Conservation (phyloP, 352 stramenopile genomes). For the Phytophthora constricta region DNA sequence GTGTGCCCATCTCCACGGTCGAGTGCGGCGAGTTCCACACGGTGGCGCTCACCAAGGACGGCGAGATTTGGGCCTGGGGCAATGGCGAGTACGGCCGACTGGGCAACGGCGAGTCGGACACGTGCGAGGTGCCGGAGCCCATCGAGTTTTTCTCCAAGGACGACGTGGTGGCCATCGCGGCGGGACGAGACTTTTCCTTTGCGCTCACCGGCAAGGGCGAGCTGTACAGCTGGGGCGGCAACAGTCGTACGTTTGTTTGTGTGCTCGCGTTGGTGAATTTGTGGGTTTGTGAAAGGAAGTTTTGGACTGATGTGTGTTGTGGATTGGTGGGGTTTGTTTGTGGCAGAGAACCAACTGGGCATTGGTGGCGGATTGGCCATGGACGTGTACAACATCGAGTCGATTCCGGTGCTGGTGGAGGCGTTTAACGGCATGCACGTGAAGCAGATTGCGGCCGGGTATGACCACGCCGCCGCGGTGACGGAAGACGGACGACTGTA, state of each 20-base stretch:
- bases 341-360: conserved; percentile 87
- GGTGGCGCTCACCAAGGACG: conserved; percentile 86
- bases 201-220: conserved; percentile 84
- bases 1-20: conserved; percentile 73
- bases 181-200: conserved; percentile 91
- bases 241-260: conserved; percentile 79
- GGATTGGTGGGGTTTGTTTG: background rate
- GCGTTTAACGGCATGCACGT: conserved; percentile 69
- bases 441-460: conserved; percentile 92
- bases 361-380: conserved; percentile 90
- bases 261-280: background rate
- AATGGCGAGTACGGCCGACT: conserved; percentile 92
- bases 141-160: conserved; percentile 87
- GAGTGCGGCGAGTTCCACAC: conserved; percentile 92
- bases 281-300: background rate
- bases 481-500: conserved; percentile 79
- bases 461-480: conserved; percentile 91
- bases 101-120: conserved; percentile 89
- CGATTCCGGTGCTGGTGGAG: conserved; percentile 88
- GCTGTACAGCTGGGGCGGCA: conserved; percentile 92
- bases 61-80: conserved; percentile 93
- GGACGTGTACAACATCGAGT: conserved; percentile 95
- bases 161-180: conserved; percentile 72
- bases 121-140: conserved; percentile 81
- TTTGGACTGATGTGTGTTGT: conserved; percentile 18